These are phyloP conservation scores for Takakia lepidozioides DNA, from an alignment of 225 moss, liverwort and hornwort genomes.

Conservation along the genomic window DNA sequence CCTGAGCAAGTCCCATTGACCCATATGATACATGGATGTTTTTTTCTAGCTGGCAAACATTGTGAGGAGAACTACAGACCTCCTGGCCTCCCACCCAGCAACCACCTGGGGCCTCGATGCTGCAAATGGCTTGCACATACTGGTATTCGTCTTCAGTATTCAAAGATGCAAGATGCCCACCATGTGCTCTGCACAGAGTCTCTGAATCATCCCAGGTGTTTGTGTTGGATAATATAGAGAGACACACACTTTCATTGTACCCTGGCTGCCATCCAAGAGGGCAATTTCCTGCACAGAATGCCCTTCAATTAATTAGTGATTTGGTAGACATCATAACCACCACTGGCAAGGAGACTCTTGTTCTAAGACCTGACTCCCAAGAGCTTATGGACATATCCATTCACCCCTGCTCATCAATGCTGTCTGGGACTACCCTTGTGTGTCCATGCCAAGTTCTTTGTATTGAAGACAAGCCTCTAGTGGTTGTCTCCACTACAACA, in stretches of 20 bases:
- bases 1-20: conserved; percentile 4
- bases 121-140: conserved; percentile 44
- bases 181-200: conserved; percentile 39
- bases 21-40: too few species aligned
- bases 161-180: conserved; percentile 68
- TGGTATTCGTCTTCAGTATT: conserved; percentile 55
- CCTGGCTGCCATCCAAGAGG: conserved; percentile 82
- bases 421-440: too few species aligned
- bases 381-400: too few species aligned
- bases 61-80: conserved; percentile 17
- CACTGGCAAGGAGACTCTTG: too few species aligned
- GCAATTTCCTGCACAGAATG: conserved; percentile 78
- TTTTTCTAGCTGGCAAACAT: too few species aligned
- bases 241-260: conserved; percentile 65
- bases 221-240: conserved; percentile 51
- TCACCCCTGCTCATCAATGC: too few species aligned
- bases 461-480: too few species aligned
- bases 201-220: conserved; percentile 63
- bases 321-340: too few species aligned
- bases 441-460: too few species aligned
- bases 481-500: too few species aligned
- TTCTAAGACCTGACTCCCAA: too few species aligned
- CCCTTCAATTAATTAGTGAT: too few species aligned
- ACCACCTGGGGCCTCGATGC: conserved; percentile 34
- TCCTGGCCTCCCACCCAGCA: conserved; percentile 84